Evolutionary conservation across 169 alveolate species (phyloP), one percentile per base, ranked within the genome.

Genomic region (Plasmodium berghei): DNA sequence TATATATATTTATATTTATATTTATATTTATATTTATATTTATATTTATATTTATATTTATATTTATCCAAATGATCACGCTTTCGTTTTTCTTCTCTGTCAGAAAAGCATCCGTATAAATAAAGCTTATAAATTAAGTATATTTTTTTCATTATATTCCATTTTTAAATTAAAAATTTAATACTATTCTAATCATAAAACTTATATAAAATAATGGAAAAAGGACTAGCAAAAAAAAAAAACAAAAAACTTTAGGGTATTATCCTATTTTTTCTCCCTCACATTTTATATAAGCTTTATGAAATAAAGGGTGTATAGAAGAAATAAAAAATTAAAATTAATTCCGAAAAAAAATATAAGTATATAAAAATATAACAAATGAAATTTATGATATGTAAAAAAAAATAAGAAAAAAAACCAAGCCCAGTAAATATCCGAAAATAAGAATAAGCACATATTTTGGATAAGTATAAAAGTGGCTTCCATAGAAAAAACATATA

Each of bases 141-240:
- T 52, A 14, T 22, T 14, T 63, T 63, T 26, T 63, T 63, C 28
- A 49, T 6, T 16, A 40, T 63, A 61, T 28, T 14, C 22, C 16
- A 9, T 26, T 22, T 56, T 58, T 71, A 58, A 49, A 73, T 16
- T 34, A 72, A 72, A 59, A 73, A 73, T 56, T 73, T 73, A 22
- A 58, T 16, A 42, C 72, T 9, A 22, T 59, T 22, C 42, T 28
- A 64, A 14, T n/a, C 48, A 45, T 1, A 49, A 56, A 45, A 34
- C 54, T 10, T 58, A 16, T 28, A 71, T 28, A 42, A 16, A 22
- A 73, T 45, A 24, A 63, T 40, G 52, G 26, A 64, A 58, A 73
- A 16, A 42, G 42, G 20, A 73, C 16, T 48, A 73, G 45, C 34
- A 59, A 14, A 14, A 34, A 9, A 16, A 56, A 16, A 56, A 48